Percentiles rank a stretch among this genome's conserved stretches.
Conservation (phyloP, 371 early-diverging fungal species). For the Parasitella parasitica region DNA sequence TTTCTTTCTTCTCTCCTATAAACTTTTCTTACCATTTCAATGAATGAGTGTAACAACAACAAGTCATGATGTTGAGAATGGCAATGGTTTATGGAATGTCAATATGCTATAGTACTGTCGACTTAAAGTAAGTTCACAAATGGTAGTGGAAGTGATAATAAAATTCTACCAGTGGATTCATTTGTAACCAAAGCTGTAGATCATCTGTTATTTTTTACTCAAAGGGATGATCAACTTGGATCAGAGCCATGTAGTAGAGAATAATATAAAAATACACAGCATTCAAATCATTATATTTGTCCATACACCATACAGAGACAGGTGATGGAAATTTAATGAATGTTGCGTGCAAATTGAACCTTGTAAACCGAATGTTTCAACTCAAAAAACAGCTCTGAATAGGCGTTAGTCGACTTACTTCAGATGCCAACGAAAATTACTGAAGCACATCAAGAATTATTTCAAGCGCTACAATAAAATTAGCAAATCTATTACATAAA, state of each 20-base stretch:
- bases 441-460: constrained; percentile 13
- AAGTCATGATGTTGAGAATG: background rate
- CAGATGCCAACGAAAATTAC: constrained; percentile 1
- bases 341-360: constrained; percentile 26
- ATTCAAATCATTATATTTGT: too few relatives aligned
- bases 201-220: constrained; percentile 8
- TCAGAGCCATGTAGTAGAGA: constrained; percentile 26
- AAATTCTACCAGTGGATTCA: constrained; percentile 6
- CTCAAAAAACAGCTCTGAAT: constrained; percentile 12
- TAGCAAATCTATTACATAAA: too few relatives aligned
- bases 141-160: constrained; percentile 13
- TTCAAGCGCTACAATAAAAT: constrained; percentile 18
- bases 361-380: constrained; percentile 15
- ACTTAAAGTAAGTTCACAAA: constrained; percentile 13
- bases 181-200: constrained; percentile 2
- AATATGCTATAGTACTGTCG: constrained; percentile 2
- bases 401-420: constrained; percentile 1
- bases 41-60: constrained; percentile 1
- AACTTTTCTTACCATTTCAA: background rate
- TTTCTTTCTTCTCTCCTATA: background rate
- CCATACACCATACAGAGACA: constrained; percentile 25
- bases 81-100: constrained; percentile 6
- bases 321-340: constrained; percentile 27
- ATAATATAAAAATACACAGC: background rate
- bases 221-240: constrained; percentile 15